phyloP scores from a whole-genome alignment of 345 rosid genomes.

The Adansonia digitata region DNA sequence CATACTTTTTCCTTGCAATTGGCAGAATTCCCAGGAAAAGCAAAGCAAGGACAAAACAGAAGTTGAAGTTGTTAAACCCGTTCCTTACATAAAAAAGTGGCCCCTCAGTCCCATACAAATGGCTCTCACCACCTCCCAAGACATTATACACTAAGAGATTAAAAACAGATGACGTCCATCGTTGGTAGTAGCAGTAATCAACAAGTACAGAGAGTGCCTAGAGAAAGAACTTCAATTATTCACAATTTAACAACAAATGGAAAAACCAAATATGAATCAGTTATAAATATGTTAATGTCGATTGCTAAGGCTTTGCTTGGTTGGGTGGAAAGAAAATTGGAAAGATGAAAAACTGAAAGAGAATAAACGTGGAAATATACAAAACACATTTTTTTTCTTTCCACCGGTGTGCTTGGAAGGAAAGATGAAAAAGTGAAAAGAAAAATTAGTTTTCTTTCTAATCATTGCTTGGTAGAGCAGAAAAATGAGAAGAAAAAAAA shows the following conservation, averaged over 20 bases:
- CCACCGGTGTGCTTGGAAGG: too few relatives aligned
- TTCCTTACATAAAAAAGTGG: slow-evolving; percentile 69
- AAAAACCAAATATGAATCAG: not conserved
- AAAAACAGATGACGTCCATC: slow-evolving; percentile 85
- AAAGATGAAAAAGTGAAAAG: too few relatives aligned
- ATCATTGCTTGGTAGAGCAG: too few relatives aligned
- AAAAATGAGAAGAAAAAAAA: too few relatives aligned
- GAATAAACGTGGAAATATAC: too few relatives aligned
- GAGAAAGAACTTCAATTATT: slow-evolving; percentile 19
- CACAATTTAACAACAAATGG: slow-evolving; percentile 9
- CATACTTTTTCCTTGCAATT: slow-evolving; percentile 64
- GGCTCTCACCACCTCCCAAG: slow-evolving; percentile 96
- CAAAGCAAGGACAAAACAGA: slow-evolving; percentile 77
- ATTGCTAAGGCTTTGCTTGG: too few relatives aligned
- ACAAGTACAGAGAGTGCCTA: slow-evolving; percentile 72
- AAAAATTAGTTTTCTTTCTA: too few relatives aligned
- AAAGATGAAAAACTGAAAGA: too few relatives aligned
- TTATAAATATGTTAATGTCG: slow-evolving; percentile 5
- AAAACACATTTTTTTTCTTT: too few relatives aligned
- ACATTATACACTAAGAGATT: slow-evolving; percentile 92
- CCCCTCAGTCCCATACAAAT: slow-evolving; percentile 90
- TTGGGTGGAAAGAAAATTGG: too few relatives aligned
- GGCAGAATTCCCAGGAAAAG: slow-evolving; percentile 47
- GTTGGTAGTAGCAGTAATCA: slow-evolving; percentile 62
- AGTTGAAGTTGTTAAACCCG: slow-evolving; percentile 92